phyloP scores from a whole-genome alignment of 768 basidiomycete genomes.

The Strobilomyces dryophilus region DNA sequence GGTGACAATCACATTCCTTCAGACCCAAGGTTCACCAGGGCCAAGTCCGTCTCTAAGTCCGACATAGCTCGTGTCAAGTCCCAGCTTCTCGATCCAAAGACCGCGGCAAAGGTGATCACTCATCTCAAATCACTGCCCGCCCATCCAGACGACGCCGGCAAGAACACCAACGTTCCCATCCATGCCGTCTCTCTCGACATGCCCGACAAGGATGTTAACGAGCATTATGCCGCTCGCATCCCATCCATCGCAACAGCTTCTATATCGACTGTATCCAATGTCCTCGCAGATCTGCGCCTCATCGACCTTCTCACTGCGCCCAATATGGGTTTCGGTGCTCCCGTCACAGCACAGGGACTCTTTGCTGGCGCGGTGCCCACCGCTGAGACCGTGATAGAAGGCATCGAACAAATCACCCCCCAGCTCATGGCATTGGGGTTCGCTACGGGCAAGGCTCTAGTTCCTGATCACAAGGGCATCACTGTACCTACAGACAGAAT shows the following conservation, averaged over 20 bases:
- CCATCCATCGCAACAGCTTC: slow-evolving; percentile 46
- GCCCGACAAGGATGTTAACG: slow-evolving; percentile 58
- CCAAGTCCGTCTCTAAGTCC: slow-evolving; percentile 41
- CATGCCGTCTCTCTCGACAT: slow-evolving; percentile 73
- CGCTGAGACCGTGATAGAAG: slow-evolving; percentile 64
- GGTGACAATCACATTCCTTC: slow-evolving; percentile 39
- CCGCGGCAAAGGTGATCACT: slow-evolving; percentile 68
- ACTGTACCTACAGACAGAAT: slow-evolving; percentile 75
- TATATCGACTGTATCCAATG: slow-evolving; percentile 43
- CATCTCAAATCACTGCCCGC: slow-evolving; percentile 60
- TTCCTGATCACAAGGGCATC: slow-evolving; percentile 65
- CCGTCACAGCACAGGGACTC: slow-evolving; percentile 62
- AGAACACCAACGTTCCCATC: slow-evolving; percentile 44
- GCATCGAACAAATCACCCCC: slow-evolving; percentile 68
- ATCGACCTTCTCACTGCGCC: slow-evolving; percentile 57
- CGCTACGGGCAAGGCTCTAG: slow-evolving; percentile 61
- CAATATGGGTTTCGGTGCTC: slow-evolving; percentile 69
- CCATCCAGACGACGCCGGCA: slow-evolving; percentile 8
- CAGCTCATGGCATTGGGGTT: slow-evolving; percentile 75
- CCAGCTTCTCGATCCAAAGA: slow-evolving; percentile 60
- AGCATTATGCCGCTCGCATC: slow-evolving; percentile 54
- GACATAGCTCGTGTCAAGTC: slow-evolving; percentile 64
- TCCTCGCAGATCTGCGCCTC: slow-evolving; percentile 58
- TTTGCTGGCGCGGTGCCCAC: slow-evolving; percentile 76
- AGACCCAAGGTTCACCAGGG: slow-evolving; percentile 34